Conservation (phyloP, 192 early-diverging fungal genomes). For the Dissophora globulifera region DNA sequence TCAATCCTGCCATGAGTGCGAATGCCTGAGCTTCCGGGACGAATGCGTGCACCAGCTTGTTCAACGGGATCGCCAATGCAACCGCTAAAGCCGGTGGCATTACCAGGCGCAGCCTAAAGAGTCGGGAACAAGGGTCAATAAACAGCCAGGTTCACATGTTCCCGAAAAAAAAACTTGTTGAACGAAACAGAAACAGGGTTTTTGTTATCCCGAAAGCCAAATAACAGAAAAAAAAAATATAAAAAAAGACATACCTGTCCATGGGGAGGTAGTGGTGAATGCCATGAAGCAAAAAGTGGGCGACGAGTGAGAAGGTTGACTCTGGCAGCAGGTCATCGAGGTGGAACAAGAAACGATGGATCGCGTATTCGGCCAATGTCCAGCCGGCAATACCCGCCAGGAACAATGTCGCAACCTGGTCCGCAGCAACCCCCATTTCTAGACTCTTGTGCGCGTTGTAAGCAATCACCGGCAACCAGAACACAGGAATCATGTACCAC, state of each 20-base stretch:
- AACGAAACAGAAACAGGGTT: background rate
- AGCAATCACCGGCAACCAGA: constrained; percentile 83
- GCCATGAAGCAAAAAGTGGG: constrained; percentile 93
- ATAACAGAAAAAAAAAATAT: background rate
- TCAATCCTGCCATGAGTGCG: constrained; percentile 77
- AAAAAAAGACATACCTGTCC: constrained; percentile 68
- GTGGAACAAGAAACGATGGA: constrained; percentile 96
- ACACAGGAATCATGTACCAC: constrained; percentile 89
- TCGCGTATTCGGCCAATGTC: constrained; percentile 89
- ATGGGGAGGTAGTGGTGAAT: constrained; percentile 97
- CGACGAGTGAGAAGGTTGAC: constrained; percentile 73
- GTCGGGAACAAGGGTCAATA: background rate
- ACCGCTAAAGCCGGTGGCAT: constrained; percentile 92
- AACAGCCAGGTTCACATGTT: background rate
- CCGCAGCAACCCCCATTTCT: constrained; percentile 48
- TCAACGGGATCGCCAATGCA: constrained; percentile 71
- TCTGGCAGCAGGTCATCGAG: constrained; percentile 90
- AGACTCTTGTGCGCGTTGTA: constrained; percentile 58
- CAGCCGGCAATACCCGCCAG: constrained; percentile 78
- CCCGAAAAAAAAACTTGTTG: too few species aligned
- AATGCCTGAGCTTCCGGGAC: constrained; percentile 71
- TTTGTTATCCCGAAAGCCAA: constrained; percentile 5
- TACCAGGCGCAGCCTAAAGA: constrained; percentile 79
- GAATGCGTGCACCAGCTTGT: constrained; percentile 61
- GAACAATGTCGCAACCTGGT: constrained; percentile 59